Base-by-base conservation (phyloP, 805 yeast genomes). In the Schizosaccharomyces japonicus region DNA sequence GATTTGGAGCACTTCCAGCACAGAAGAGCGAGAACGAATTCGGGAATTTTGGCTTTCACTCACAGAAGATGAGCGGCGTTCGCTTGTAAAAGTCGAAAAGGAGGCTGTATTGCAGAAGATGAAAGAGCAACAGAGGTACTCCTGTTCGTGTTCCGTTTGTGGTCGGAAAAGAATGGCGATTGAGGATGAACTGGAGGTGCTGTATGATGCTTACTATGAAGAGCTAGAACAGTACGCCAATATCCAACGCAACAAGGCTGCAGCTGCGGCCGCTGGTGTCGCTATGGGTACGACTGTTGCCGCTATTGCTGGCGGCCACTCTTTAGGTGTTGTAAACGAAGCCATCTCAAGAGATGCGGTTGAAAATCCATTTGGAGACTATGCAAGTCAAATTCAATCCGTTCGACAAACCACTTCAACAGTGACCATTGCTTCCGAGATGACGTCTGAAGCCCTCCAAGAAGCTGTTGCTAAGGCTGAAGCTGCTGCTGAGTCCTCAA, bases 91-190 rank as follows among this genome's bases (percentile, higher is more conserved):
- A 54, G 71, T 80, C 40, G 81, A 80, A 53, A 78, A 76, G 57
- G 72, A 72, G 44, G 75, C 80, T 36, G 75, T 84, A 1, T 66
- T 80, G 61, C 71, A 70, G 45, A 68, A 74, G 39, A 72, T 82
- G 59, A 72, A 70, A 51, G 74, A 69, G 50, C 75, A 74, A 56
- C 77, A 73, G 56, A 66, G 68, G 52, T 63, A 66, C 25, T 59
- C 60, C 26, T 84, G 94, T 58, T 69, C 73, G 50, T 85, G 95
- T 58, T 64, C 75, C 3, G 74, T 74, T 17, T 85, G 95, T 63
- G 87, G 85, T 1, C 70, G 80, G 44, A 76, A 79, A 53, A 74
- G 77, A 55, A 61, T 66, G 47, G 73, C 81, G 13, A 71, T 82
- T 52, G 90, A 80, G 56, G 75, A 73, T 53, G 93, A 81, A 58